Conservation (phyloP, 2,329 filamentous ascomycete species). For the Exophiala alcalophila region DNA sequence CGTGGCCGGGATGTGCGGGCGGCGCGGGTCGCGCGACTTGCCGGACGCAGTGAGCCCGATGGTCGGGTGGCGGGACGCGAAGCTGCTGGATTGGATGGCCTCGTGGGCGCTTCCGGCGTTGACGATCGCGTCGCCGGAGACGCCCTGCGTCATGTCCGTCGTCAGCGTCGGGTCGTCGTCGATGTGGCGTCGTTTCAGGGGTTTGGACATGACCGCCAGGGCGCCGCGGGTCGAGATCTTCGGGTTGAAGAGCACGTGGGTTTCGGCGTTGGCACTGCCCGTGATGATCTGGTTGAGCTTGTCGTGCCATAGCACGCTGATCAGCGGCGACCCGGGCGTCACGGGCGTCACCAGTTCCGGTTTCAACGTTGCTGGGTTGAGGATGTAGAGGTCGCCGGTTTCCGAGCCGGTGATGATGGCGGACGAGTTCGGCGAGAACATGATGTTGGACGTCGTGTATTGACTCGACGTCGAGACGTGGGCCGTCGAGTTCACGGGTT, state of each 20-base stretch:
- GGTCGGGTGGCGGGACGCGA: constrained; percentile 62
- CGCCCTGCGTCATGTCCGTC: constrained; percentile 68
- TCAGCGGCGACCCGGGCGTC: constrained; percentile 78
- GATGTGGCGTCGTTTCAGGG: constrained; percentile 90
- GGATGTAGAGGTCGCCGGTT: constrained; percentile 81
- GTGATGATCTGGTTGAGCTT: constrained; percentile 96
- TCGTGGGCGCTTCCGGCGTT: constrained; percentile 47
- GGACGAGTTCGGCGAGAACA: constrained; percentile 78
- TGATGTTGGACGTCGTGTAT: constrained; percentile 81
- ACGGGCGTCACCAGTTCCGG: constrained; percentile 83
- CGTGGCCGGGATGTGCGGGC: constrained; percentile 77
- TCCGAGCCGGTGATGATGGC: constrained; percentile 86
- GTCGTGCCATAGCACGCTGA: constrained; percentile 85
- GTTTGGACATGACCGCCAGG: constrained; percentile 83
- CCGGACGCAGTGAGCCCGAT: constrained; percentile 76
- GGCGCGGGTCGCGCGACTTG: constrained; percentile 70
- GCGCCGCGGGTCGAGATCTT: constrained; percentile 77
- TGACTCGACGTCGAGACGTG: constrained; percentile 80
- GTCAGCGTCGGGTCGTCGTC: constrained; percentile 89
- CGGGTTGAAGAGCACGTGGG: constrained; percentile 87
- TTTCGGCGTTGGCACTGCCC: constrained; percentile 85
- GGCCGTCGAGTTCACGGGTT: constrained; percentile 73
- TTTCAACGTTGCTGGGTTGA: constrained; percentile 86
- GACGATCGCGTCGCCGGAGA: constrained; percentile 80
- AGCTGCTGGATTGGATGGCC: constrained; percentile 49